These are phyloP conservation scores for Leishmania mexicana DNA, from an alignment of 208 protist genomes.

Conservation along the genomic window DNA sequence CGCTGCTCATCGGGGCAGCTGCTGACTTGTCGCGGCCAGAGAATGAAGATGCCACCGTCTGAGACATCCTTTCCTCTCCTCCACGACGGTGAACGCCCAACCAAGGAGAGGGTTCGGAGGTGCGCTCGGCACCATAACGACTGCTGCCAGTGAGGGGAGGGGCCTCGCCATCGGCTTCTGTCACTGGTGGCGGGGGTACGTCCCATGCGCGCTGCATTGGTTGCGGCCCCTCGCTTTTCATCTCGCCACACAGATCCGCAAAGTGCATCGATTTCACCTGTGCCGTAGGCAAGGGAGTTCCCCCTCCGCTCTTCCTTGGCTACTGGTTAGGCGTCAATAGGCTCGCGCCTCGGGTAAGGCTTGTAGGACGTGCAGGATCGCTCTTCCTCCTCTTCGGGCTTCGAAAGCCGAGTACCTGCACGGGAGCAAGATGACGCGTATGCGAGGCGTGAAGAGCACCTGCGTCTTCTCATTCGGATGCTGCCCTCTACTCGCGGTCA, in stretches of 20 bases:
- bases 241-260: neutral
- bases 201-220: neutral
- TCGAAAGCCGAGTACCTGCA: neutral
- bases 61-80: conserved; percentile 10
- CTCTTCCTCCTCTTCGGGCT: neutral
- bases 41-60: conserved; percentile 9
- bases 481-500: too few relatives aligned
- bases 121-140: neutral
- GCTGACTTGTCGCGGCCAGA: conserved; percentile 19
- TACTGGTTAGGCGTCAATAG: neutral
- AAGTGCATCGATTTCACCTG: neutral
- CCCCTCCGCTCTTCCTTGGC: neutral
- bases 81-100: conserved; percentile 14
- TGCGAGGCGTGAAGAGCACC: neutral
- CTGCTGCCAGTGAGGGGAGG: neutral
- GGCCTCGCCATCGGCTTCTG: neutral
- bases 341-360: neutral
- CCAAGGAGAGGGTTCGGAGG: neutral
- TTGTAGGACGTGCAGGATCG: neutral
- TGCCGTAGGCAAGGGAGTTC: neutral
- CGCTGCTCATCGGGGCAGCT: conserved; percentile 11
- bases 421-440: neutral
- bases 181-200: neutral
- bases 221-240: neutral
- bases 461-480: neutral